Evolutionary conservation across 768 basidiomycete species (phyloP).

Genomic region (Strobilomyces confusus): DNA sequence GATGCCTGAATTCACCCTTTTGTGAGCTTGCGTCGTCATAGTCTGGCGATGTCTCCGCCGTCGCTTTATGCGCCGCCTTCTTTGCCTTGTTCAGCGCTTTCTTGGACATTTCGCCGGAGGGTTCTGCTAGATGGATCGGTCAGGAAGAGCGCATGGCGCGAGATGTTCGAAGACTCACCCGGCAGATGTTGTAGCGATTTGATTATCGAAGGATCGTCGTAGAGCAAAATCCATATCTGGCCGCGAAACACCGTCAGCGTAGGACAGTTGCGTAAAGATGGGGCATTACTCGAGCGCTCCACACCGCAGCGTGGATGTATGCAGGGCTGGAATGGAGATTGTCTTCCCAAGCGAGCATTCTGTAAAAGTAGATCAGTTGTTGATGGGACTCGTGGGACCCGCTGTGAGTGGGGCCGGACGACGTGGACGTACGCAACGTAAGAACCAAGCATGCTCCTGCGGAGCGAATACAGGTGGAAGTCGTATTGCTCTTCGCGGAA

Average conservation of each 20-base stretch:
- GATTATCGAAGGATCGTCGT: conserved; percentile 67
- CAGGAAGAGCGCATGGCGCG: conserved; percentile 28
- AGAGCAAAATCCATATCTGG: conserved; percentile 70
- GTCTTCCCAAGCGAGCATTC: conserved; percentile 82
- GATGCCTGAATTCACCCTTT: conserved; percentile 49
- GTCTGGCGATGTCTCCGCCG: conserved; percentile 39
- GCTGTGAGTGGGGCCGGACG: background rate
- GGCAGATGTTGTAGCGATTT: conserved; percentile 34
- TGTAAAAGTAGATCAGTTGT: conserved; percentile 28
- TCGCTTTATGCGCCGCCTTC: conserved; percentile 62
- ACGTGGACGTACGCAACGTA: conserved; percentile 68
- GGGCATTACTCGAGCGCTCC: conserved; percentile 58
- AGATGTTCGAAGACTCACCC: conserved; percentile 26
- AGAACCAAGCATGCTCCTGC: conserved; percentile 82
- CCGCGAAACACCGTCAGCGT: conserved; percentile 6
- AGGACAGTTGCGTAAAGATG: conserved; percentile 6
- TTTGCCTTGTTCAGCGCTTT: conserved; percentile 87
- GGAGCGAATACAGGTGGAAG: conserved; percentile 92
- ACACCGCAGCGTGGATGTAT: conserved; percentile 69
- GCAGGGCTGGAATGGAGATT: conserved; percentile 68
- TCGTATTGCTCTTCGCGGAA: conserved; percentile 96
- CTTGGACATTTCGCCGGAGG: conserved; percentile 43
- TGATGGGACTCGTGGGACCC: background rate
- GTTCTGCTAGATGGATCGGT: conserved; percentile 12
- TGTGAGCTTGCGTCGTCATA: conserved; percentile 44